These are phyloP conservation scores for Pharnaceum exiguum DNA, from an alignment of 148 eudicot genomes.

Conservation along the genomic window DNA sequence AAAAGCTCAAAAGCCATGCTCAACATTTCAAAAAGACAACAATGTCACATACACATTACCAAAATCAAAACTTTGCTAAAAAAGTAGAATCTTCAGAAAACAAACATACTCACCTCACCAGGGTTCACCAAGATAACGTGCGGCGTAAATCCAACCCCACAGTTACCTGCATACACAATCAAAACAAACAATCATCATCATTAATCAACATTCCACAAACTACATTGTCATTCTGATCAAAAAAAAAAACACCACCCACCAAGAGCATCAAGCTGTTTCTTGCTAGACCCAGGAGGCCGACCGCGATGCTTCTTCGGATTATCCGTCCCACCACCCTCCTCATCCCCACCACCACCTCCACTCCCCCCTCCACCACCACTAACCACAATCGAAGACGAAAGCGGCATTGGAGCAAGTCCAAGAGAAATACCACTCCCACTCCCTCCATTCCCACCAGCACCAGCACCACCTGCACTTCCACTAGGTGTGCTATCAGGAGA, in stretches of 20 bases:
- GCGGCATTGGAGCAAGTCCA: conserved; percentile 3
- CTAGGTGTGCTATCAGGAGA: conserved; percentile 76
- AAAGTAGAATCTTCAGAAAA: conserved; percentile 6
- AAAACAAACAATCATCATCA: conserved; percentile 6
- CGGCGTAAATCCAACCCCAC: conserved; percentile 78
- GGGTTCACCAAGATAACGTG: conserved; percentile 72
- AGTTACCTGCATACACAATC: conserved; percentile 42
- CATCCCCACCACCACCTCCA: conserved; percentile 30
- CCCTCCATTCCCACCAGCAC: too few species aligned
- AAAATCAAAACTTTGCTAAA: background rate
- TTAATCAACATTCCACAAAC: background rate
- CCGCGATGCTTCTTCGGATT: conserved; percentile 41
- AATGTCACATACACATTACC: background rate
- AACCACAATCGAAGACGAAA: conserved; percentile 8
- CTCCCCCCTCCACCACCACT: conserved; percentile 14
- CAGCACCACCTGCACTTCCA: too few species aligned
- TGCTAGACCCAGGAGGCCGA: conserved; percentile 60
- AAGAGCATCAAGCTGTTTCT: conserved; percentile 75
- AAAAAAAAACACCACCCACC: conserved; percentile 29
- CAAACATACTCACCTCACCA: conserved; percentile 60
- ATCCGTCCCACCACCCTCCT: conserved; percentile 28
- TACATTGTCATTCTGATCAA: background rate
- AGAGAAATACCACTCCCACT: conserved; percentile 3
- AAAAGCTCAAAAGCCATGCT: background rate
- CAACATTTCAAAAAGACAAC: background rate